Evolutionary conservation across 73 alveolate species (phyloP), one percentile per base, ranked within the genome.

Genomic region (Blepharisma stoltei): DNA sequence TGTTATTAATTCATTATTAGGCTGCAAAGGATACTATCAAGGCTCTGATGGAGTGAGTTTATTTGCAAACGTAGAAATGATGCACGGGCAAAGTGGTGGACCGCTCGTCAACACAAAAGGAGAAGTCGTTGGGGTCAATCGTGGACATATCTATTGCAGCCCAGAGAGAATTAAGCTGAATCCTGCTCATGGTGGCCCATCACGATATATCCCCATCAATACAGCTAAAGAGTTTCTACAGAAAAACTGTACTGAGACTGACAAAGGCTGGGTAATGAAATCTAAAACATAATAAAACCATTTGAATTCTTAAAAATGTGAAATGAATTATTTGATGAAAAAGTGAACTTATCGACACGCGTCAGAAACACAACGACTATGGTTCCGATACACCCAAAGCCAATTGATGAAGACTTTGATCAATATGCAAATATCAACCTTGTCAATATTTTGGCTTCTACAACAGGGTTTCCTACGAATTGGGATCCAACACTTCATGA

Each of bases 11-110:
- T 50, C 65, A 18, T 50, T 50, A 50, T 14, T 50, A 11, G 65
- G 65, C n/a, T 14, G 21, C 4, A 50, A 50, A 18, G 65, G 65
- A 14, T 50, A 14, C 4, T 50, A 14, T 4, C 65, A 50, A 18
- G 65, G 65, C 21, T 11, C 65, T 14, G n/a, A 11, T 2, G 65
- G 65, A 2, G 27, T 18, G 2, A 14, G 21, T 18, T 18, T 50
- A 11, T 18, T 50, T 18, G 65, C 65, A 50, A 50, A 11, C 2
- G 21, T 18, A 0, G 65, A 50, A 18, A 50, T 50, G 65, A 50
- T 60, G 73, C 73, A 60, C 47, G 73, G 73, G 2, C 73, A 60
- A 25, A 60, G 73, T 25, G 73, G 73, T 14, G 73, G 73, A n/a
- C 73, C 73, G 14, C 46, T 60, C 0, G 14, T 60, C 4, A 60